Percentiles rank a stretch among this genome's conserved stretches.
phyloP scores from a whole-genome alignment of 768 basidiomycete species.

The Leccinum fibrillosum region DNA sequence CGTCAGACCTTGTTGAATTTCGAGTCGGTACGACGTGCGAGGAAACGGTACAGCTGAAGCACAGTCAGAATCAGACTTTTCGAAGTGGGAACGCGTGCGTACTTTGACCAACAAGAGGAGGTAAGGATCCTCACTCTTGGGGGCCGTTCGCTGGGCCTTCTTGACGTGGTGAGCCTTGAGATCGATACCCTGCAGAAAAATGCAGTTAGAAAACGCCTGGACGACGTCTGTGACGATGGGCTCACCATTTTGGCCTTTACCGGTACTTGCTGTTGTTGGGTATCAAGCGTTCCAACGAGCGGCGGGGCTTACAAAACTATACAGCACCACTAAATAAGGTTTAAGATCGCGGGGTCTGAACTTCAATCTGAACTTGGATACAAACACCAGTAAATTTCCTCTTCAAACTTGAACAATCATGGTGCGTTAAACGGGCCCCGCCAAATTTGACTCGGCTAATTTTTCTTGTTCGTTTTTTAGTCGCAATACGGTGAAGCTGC shows the following conservation, averaged over 20 bases:
- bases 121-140: slow-evolving; percentile 99
- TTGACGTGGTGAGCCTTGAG: slow-evolving; percentile 97
- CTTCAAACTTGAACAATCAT: slow-evolving; percentile 61
- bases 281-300: slow-evolving; percentile 6
- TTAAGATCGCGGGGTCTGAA: slow-evolving; percentile 30
- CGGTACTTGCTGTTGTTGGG: slow-evolving; percentile 48
- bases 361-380: slow-evolving; percentile 33
- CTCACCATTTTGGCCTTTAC: slow-evolving; percentile 81
- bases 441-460: not conserved
- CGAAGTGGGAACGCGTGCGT: slow-evolving; percentile 19
- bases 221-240: slow-evolving; percentile 39
- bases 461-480: slow-evolving; percentile 7
- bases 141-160: slow-evolving; percentile 91
- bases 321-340: slow-evolving; percentile 45
- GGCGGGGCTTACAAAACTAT: slow-evolving; percentile 70
- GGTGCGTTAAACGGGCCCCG: slow-evolving; percentile 39
- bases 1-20: slow-evolving; percentile 84
- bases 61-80: slow-evolving; percentile 7
- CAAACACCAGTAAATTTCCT: slow-evolving; percentile 41
- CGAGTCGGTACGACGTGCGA: slow-evolving; percentile 94
- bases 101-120: slow-evolving; percentile 98
- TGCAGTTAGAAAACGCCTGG: slow-evolving; percentile 15
- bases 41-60: slow-evolving; percentile 92
- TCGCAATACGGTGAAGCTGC: slow-evolving; percentile 65
- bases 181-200: slow-evolving; percentile 79